These are phyloP conservation scores for Salvia miltiorrhiza DNA, from an alignment of 257 asterid genomes.

Conservation along the genomic window DNA sequence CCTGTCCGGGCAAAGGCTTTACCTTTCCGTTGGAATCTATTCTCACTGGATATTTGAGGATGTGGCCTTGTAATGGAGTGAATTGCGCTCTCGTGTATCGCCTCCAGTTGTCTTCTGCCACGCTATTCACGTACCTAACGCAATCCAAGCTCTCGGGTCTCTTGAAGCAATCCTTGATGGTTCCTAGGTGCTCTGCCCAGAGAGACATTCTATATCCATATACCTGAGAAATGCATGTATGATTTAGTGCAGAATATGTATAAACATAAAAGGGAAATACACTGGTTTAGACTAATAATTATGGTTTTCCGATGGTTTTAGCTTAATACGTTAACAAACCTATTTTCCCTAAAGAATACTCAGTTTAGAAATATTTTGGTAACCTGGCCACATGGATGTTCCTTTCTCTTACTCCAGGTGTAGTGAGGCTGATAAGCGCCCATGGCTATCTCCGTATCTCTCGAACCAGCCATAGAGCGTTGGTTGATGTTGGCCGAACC, in stretches of 20 bases:
- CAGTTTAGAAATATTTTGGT: background rate
- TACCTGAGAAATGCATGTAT: constrained; percentile 35
- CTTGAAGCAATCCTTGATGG: constrained; percentile 37
- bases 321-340: too few species aligned
- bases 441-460: constrained; percentile 1
- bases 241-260: too few species aligned
- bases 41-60: constrained; percentile 59
- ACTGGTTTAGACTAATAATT: too few species aligned
- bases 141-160: constrained; percentile 52
- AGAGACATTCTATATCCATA: constrained; percentile 82
- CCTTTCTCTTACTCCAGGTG: background rate
- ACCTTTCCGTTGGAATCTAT: constrained; percentile 50
- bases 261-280: too few species aligned
- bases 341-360: too few species aligned
- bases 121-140: constrained; percentile 41
- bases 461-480: constrained; percentile 3
- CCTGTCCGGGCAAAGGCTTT: constrained; percentile 52
- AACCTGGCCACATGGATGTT: background rate
- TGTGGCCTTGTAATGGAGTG: constrained; percentile 66
- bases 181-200: constrained; percentile 78
- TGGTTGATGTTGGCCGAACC: constrained; percentile 8
- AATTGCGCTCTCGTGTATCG: constrained; percentile 43
- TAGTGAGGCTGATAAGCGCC: background rate
- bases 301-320: too few species aligned
- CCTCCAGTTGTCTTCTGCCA: constrained; percentile 72